Conservation (phyloP, 345 rosid genomes). For the Pistacia atlantica region DNA sequence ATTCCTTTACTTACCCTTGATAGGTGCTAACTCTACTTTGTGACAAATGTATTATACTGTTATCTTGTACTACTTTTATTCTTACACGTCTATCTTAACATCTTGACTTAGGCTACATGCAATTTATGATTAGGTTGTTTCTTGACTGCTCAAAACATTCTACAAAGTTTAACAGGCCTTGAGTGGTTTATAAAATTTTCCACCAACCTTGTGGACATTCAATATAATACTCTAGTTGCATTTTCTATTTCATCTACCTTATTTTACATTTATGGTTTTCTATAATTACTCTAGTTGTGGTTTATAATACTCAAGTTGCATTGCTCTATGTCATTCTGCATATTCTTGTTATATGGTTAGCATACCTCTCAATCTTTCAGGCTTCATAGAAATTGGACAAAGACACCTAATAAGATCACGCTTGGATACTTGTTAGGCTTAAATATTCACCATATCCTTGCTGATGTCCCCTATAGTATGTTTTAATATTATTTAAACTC, state of each 20-base stretch:
- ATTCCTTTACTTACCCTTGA: background rate
- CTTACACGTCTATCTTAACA: background rate
- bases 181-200: background rate
- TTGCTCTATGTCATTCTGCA: background rate
- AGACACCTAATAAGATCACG: background rate
- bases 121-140: background rate
- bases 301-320: background rate
- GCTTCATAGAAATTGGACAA: background rate
- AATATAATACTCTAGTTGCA: background rate
- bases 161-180: background rate
- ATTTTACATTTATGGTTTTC: background rate
- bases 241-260: background rate
- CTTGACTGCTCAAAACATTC: background rate
- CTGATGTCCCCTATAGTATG: background rate
- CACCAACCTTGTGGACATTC: background rate
- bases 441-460: background rate
- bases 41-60: background rate
- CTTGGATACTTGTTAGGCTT: background rate
- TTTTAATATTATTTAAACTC: background rate
- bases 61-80: background rate
- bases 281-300: no score
- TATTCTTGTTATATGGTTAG: background rate
- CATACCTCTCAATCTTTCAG: background rate
- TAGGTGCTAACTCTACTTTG: background rate
- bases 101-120: background rate